A percentile compares a stretch with the other conserved stretches of the same genome.
Evolutionary conservation across 2,329 filamentous ascomycete species (phyloP).

Genomic region (Colletotrichum incanum): DNA sequence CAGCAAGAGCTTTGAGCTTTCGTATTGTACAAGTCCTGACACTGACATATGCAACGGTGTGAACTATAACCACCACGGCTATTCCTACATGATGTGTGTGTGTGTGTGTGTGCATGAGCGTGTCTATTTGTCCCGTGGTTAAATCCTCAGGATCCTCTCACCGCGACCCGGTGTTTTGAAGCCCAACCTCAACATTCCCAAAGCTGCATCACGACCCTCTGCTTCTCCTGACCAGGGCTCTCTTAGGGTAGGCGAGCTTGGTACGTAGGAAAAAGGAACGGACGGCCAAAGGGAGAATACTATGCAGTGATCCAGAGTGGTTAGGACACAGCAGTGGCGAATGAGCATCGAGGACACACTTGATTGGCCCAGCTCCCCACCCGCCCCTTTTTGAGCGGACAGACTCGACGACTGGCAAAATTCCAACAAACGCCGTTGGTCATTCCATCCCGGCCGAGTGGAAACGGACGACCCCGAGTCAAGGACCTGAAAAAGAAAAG

Average conservation of each 20-base stretch:
- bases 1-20: neutral
- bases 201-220: too few relatives aligned
- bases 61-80: neutral
- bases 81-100: too few relatives aligned
- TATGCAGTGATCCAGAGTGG: too few relatives aligned
- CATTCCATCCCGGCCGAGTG: slow-evolving; percentile 11
- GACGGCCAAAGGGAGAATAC: neutral
- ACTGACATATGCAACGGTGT: neutral
- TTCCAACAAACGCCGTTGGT: slow-evolving; percentile 13
- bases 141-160: neutral
- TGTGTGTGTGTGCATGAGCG: neutral
- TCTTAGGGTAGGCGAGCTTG: neutral
- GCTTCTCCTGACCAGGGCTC: too few relatives aligned
- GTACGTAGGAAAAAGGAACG: neutral
- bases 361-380: neutral
- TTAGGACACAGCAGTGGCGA: neutral
- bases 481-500: slow-evolving; percentile 5
- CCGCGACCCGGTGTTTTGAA: neutral
- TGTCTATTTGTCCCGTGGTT: neutral
- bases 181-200: too few relatives aligned
- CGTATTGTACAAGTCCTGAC: neutral
- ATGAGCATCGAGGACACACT: neutral
- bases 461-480: slow-evolving; percentile 13
- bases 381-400: neutral
- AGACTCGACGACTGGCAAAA: neutral